These are phyloP conservation scores for Fomitopsis pulvina DNA, from an alignment of 768 basidiomycete genomes.

Conservation along the genomic window DNA sequence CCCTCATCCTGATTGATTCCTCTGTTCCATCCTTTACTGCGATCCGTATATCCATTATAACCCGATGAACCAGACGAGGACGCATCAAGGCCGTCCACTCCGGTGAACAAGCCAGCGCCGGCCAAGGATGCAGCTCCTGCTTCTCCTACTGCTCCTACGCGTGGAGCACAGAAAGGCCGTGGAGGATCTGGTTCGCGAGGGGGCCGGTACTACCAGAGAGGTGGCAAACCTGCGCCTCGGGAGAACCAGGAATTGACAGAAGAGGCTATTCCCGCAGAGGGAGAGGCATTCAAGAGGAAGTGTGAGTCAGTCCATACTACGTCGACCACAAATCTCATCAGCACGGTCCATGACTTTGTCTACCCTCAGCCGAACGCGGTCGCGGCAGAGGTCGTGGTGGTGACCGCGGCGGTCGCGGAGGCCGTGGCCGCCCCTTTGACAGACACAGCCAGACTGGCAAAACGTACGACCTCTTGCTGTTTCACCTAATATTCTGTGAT, in stretches of 20 bases:
- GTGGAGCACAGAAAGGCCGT: conserved; percentile 38
- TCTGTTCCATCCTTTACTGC: not conserved
- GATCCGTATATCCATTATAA: not conserved
- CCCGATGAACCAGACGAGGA: conserved; percentile 29
- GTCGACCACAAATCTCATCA: not conserved
- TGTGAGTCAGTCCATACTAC: conserved; percentile 10
- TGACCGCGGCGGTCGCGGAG: conserved; percentile 44
- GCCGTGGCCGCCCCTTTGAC: conserved; percentile 75
- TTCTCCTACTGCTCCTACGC: conserved; percentile 29
- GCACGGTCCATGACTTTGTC: not conserved
- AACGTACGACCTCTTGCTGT: conserved; percentile 41
- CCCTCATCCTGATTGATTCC: not conserved
- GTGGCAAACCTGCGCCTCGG: conserved; percentile 40
- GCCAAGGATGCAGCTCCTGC: conserved; percentile 22
- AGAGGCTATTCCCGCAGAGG: conserved; percentile 31
- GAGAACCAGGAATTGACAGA: conserved; percentile 25
- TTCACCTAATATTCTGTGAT: not conserved
- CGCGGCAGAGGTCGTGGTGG: conserved; percentile 34
- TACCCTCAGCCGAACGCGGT: conserved; percentile 8
- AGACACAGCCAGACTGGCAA: conserved; percentile 84
- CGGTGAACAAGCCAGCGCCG: conserved; percentile 25
- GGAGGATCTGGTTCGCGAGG: conserved; percentile 58
- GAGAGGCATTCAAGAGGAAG: conserved; percentile 18
- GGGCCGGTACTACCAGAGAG: conserved; percentile 66
- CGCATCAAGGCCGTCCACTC: conserved; percentile 36